Evolutionary conservation across 371 early-diverging fungal species (phyloP), one percentile per base, ranked within the genome.

Genomic region (Zopfochytrium polystomum): DNA sequence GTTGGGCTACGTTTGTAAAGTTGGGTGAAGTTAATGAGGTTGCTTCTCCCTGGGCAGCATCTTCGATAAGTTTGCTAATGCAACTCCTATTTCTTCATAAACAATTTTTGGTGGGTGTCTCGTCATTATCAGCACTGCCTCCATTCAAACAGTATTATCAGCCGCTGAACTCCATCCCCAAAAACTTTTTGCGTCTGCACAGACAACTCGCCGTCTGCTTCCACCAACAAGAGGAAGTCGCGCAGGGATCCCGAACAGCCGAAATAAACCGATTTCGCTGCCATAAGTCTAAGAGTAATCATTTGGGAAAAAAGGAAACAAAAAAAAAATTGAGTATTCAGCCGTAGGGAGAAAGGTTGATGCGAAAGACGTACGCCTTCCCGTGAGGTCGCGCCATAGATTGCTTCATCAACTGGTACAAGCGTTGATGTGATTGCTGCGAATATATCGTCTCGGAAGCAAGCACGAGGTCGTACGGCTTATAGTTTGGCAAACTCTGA

Each of bases 381-480:
- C 91, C 90, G 49, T 70, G 65, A 15, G 84, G 85, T 31, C 78
- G 77, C 27, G 89, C 74, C 4, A 84, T 62, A 38, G 80, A 75
- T 25, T 32, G 46, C 68, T 86, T 83, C 55, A 91, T 84, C 20
- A 85, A 76, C 42, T 75, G 61, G 55, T 86, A 79, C 26, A 92
- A 76, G 47, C 78, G 77, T 7, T 30, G 42, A 48, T 79, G 71
- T 30, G 62, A 73, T 33, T 87, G 81, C 35, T 84, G 77, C 20
- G 86, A 80, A 72, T 96, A 96, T 34, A 96, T 90, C 2, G 93
- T 95, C 70, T 96, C 96, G 26, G 93, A 90, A n/a, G 94, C 90
- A 34, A 96, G 66, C 45, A 96, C 79, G 61, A 95, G 58, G 67
- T 94, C 91, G 56, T 91, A 94, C 65, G 80, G 77, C 35, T 84